Evolutionary conservation across 169 alveolate species (phyloP), one percentile per base, ranked within the genome.

Genomic region (Babesia bigemina): DNA sequence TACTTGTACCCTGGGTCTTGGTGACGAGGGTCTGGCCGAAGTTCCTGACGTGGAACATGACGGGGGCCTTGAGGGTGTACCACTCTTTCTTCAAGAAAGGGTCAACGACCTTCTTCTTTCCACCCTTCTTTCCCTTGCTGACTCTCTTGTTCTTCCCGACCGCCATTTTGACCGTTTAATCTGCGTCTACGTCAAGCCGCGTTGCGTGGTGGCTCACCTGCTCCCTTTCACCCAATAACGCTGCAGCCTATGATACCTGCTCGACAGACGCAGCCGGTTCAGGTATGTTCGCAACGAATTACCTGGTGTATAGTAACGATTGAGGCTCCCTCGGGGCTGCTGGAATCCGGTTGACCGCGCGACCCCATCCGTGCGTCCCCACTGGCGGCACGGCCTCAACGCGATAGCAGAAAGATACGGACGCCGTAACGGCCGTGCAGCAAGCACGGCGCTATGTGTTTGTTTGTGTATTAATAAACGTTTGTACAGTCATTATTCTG

Each of bases 41-140:
- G 86, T 91, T 91, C 47, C 99, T 91, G 75, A 87, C 95, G 81
- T 91, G 91, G 92, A 97, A 97, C 86, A 95, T 92, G 60, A 95
- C 88, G 59, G 99, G 99, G 56, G 98, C 98, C 88, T 94, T 95
- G 59, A 96, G 91, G 82, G 94, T 97, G 93, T 96, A 96, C 97
- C 98, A 97, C 94, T 96, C 99, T 92, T 97, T 96, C 91, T 95
- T 92, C 70, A 94, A 77, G 94, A 96, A 96, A 49, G 98, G 98
- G 91, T 96, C 99, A 42, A 96, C 96, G 52, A 96, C 92, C 92
- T 96, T 97, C 98, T 96, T 97, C 91, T 96, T 96, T 56, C 95
- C 96, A 65, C 99, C 99, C 93, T 96, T 97, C 90, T 95, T 95
- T 52, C 98, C 98, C 94, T 96, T 96, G 92, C 96, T 95, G 81